Evolutionary conservation across 768 basidiomycete species (phyloP).

Genomic region (Lentinula lateritia): DNA sequence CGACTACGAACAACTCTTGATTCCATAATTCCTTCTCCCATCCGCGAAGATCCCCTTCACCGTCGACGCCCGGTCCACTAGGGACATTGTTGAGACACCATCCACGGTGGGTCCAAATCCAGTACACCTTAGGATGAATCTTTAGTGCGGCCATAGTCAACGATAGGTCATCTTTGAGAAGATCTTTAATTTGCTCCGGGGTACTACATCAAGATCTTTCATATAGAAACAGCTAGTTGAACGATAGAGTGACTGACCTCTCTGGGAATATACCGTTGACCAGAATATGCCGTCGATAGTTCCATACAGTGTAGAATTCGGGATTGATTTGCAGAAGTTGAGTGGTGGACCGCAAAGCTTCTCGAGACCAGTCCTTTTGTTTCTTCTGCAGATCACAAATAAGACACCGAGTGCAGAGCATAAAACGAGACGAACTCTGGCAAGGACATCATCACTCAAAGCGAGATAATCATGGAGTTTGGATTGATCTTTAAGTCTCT

Average conservation of each 20-base stretch:
- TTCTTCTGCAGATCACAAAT: conserved; percentile 50
- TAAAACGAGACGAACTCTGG: conserved; percentile 44
- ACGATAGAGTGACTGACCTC: conserved; percentile 38
- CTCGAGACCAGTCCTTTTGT: conserved; percentile 57
- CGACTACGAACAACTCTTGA: conserved; percentile 79
- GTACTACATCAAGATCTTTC: conserved; percentile 34
- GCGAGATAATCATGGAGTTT: conserved; percentile 75
- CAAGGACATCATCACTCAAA: conserved; percentile 57
- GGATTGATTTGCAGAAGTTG: conserved; percentile 79
- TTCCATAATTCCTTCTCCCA: conserved; percentile 86
- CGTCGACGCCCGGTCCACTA: conserved; percentile 49
- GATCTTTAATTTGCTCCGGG: conserved; percentile 51
- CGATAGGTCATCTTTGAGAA: conserved; percentile 68
- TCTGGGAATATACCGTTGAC: conserved; percentile 62
- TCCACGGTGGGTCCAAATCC: conserved; percentile 96
- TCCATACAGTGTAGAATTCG: conserved; percentile 97
- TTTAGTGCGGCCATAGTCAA: conserved; percentile 81
- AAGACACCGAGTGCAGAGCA: conserved; percentile 1
- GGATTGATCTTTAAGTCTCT: conserved; percentile 61
- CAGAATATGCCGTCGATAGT: conserved; percentile 82
- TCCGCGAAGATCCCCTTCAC: conserved; percentile 38
- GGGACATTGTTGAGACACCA: conserved; percentile 94
- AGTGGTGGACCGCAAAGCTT: conserved; percentile 77
- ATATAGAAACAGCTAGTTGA: neutral
- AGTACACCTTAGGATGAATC: conserved; percentile 90